phyloP scores from a whole-genome alignment of 345 rosid genomes.

The Tarenaya hassleriana region DNA sequence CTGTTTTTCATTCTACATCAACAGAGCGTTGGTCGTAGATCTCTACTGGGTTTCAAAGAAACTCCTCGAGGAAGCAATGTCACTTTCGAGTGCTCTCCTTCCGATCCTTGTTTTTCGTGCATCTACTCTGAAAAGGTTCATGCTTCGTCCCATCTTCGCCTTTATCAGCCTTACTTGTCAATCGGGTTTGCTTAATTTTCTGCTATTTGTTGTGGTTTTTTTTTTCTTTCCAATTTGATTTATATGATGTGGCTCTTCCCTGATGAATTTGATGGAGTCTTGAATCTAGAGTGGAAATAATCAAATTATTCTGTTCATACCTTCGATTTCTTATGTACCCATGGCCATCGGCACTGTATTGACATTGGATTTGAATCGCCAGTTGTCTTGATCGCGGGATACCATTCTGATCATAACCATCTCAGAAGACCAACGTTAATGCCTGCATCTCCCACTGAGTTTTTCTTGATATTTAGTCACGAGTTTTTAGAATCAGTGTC shows the following conservation, averaged over 20 bases:
- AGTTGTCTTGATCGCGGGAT: too few relatives aligned
- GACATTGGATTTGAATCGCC: too few relatives aligned
- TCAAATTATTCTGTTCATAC: background rate
- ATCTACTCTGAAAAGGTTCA: conserved; percentile 72
- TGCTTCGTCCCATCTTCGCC: background rate
- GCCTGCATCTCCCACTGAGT: too few relatives aligned
- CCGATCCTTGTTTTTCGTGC: conserved; percentile 91
- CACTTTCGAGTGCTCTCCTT: conserved; percentile 78
- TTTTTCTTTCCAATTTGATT: too few relatives aligned
- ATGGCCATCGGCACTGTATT: too few relatives aligned
- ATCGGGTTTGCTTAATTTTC: conserved; percentile 4
- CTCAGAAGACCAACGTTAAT: too few relatives aligned
- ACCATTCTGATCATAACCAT: too few relatives aligned
- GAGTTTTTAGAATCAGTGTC: too few relatives aligned
- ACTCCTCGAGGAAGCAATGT: conserved; percentile 52
- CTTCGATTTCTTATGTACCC: background rate
- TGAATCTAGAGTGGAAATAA: conserved; percentile 1
- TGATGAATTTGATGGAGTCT: background rate
- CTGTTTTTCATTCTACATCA: background rate
- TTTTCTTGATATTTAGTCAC: too few relatives aligned
- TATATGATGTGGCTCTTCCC: conserved; percentile 17
- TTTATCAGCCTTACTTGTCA: background rate
- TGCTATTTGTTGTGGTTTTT: background rate
- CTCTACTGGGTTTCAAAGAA: conserved; percentile 61
- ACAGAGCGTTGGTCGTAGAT: conserved; percentile 43